phyloP scores from a whole-genome alignment of 2,329 filamentous ascomycete genomes.

The Malbranchea cinnamomea region DNA sequence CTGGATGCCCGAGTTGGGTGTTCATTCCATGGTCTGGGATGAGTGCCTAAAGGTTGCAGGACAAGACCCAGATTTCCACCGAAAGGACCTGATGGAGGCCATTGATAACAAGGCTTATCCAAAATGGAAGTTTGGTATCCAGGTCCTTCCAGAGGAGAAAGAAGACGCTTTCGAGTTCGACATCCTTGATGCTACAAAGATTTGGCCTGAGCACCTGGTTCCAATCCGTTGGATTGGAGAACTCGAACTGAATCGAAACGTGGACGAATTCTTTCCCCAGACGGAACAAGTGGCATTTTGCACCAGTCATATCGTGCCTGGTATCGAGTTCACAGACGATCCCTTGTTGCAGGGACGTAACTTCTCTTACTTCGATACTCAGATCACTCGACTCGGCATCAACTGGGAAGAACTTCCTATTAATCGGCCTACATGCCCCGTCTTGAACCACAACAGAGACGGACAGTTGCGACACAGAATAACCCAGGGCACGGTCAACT shows the following conservation, averaged over 20 bases:
- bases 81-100: slow-evolving; percentile 60
- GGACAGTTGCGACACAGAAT: slow-evolving; percentile 60
- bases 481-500: slow-evolving; percentile 57
- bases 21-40: slow-evolving; percentile 63
- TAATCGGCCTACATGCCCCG: slow-evolving; percentile 58
- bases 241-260: slow-evolving; percentile 62
- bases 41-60: slow-evolving; percentile 61
- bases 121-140: slow-evolving; percentile 73
- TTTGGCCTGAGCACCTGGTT: slow-evolving; percentile 67
- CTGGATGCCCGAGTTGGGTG: slow-evolving; percentile 58
- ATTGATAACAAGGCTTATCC: slow-evolving; percentile 58
- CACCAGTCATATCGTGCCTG: slow-evolving; percentile 63
- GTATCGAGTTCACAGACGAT: slow-evolving; percentile 63
- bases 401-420: slow-evolving; percentile 69
- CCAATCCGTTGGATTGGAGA: slow-evolving; percentile 67
- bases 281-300: slow-evolving; percentile 76
- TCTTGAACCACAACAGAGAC: slow-evolving; percentile 64
- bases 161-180: slow-evolving; percentile 74
- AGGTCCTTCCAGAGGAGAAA: slow-evolving; percentile 54
- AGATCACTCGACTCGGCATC: slow-evolving; percentile 53
- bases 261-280: slow-evolving; percentile 69
- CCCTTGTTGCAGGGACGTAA: slow-evolving; percentile 61
- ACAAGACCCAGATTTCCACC: slow-evolving; percentile 68
- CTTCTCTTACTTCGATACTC: slow-evolving; percentile 38
- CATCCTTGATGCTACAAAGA: slow-evolving; percentile 69